Evolutionary conservation across 768 basidiomycete species (phyloP), one percentile per base, ranked within the genome.

Genomic region (Pleurotus djamor): DNA sequence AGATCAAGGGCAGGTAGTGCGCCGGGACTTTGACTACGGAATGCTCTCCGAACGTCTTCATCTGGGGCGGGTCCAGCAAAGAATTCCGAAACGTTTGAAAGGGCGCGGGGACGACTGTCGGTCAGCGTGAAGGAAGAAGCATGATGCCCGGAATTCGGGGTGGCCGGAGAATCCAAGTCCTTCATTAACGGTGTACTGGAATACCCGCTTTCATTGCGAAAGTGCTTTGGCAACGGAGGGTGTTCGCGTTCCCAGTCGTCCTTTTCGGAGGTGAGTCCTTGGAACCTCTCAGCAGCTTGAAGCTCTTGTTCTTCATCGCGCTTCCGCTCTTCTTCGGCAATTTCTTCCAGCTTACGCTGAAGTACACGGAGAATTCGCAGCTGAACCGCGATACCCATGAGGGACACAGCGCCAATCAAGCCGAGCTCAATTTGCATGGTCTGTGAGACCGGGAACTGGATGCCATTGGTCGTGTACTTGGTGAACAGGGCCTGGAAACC

Each of bases 351-450:
- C 71, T 93, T 92, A 62, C 80, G 79, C 69, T 88, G 87, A 13
- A 98, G 85, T 47, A 92, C 81, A 59, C 84, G 84, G 61, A 94
- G 84, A 62, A 97, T 86, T 56, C 91, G 89, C 66, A 95, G 82
- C 73, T 98, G 96, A 48, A 97, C 89, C 2, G 95, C 92, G 33
- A 87, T 84, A 45, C 94, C 93, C 86, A 92, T 91, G 57, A 96
- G 75, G 28, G 91, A 79, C 43, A 96, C 78, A 2, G 94, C 93
- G 47, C 80, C 92, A 60, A 94, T 84, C 64, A 97, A 83, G 33
- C 94, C 96, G 34, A 98, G 81, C 68, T 97, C 96, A 60, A 98
- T 94, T 69, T 92, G 82, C 93, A 96, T 96, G 6, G 87, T 87
- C 68, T 95, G 94, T 4, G 90, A 83, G 55, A 96, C 85, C 34